These are phyloP conservation scores for carrot (Daucus carota) DNA, from an alignment of 129 eudicot species.

Conservation along the genomic window DH1_v3.0 NC_030387.2:25223501-25224000, in stretches of 20 bases:
- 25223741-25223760: constrained; percentile 1
- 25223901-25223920: neutral
- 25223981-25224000: neutral
- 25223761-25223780: constrained; percentile 13
- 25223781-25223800: constrained; percentile 16
- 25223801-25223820: constrained; percentile 16
- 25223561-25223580: neutral
- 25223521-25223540: constrained; percentile 16
- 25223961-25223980: neutral
- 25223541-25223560: neutral
- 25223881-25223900: neutral
- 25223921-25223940: neutral
- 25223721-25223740: neutral
- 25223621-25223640: neutral
- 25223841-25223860: constrained; percentile 14
- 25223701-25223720: neutral
- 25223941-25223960: neutral
- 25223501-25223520: constrained; percentile 7
- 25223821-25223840: constrained; percentile 20
- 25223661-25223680: constrained; percentile 20
- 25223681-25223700: neutral
- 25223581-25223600: neutral
- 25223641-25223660: neutral
- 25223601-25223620: neutral
- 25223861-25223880: constrained; percentile 6